Conservation (phyloP, 768 basidiomycete genomes). For the Dacryopinax primogenitus region DNA sequence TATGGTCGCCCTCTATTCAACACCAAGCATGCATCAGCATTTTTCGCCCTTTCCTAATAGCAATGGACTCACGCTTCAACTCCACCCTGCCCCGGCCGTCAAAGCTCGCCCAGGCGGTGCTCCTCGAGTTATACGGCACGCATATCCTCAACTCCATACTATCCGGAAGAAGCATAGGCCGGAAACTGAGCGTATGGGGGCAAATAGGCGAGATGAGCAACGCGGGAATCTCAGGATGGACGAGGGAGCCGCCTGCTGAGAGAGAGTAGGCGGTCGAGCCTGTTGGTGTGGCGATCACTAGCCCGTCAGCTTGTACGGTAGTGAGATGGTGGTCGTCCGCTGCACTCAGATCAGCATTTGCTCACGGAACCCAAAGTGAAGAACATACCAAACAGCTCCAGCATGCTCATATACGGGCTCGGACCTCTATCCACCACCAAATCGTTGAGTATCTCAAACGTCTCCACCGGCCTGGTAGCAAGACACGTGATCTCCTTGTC, state of each 20-base stretch:
- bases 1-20: constrained; percentile 98
- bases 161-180: constrained; percentile 96
- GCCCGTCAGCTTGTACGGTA: constrained; percentile 94
- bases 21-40: constrained; percentile 13
- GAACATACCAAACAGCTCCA: constrained; percentile 86
- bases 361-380: not conserved
- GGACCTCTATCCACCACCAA: constrained; percentile 96
- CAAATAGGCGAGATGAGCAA: constrained; percentile 95
- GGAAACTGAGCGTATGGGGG: constrained; percentile 95
- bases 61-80: constrained; percentile 61
- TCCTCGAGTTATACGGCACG: constrained; percentile 96
- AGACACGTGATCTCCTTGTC: constrained; percentile 99
- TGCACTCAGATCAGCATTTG: constrained; percentile 26
- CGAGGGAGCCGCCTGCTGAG: constrained; percentile 94
- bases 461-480: constrained; percentile 85
- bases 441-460: constrained; percentile 94
- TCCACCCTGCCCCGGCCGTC: constrained; percentile 95
- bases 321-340: constrained; percentile 99
- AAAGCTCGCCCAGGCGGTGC: constrained; percentile 98
- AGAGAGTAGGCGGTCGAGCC: constrained; percentile 98
- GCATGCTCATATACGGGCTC: constrained; percentile 88
- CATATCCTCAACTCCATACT: constrained; percentile 97
- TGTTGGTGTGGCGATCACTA: constrained; percentile 89
- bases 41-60: constrained; percentile 9
- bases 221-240: constrained; percentile 95